These are phyloP conservation scores for Penicillium concentricum DNA, from an alignment of 2,329 filamentous ascomycete species.

Conservation along the genomic window DNA sequence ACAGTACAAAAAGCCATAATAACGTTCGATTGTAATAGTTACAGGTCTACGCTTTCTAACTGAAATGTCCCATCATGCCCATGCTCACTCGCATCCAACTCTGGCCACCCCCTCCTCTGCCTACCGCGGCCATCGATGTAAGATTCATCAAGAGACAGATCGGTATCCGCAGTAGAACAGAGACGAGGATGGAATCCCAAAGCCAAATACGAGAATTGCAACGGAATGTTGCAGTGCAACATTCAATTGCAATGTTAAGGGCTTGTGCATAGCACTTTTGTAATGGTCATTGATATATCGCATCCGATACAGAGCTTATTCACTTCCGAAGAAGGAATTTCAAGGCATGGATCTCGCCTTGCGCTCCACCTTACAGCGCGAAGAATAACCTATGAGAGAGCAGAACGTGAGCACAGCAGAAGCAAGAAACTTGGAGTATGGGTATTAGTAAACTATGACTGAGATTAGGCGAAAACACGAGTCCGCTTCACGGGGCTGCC, in stretches of 20 bases:
- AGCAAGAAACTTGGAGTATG: conserved; percentile 16
- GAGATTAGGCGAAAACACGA: conserved; percentile 35
- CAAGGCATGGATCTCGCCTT: conserved; percentile 54
- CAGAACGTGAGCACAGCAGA: conserved; percentile 3
- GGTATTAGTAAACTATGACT: conserved; percentile 35
- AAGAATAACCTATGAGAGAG: conserved; percentile 25
- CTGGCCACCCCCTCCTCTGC: conserved; percentile 5
- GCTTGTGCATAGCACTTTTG: conserved; percentile 10
- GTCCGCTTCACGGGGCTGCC: conserved; percentile 39
- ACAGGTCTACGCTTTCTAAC: background rate
- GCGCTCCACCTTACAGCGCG: conserved; percentile 55
- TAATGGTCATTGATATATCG: conserved; percentile 46
- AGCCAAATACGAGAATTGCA: conserved; percentile 12
- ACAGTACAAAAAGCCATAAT: background rate
- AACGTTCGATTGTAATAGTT: background rate
- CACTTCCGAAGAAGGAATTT: conserved; percentile 38
- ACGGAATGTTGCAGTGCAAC: background rate
- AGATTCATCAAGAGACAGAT: conserved; percentile 22
- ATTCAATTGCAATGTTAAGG: conserved; percentile 14
- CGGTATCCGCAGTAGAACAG: conserved; percentile 14
- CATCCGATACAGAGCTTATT: conserved; percentile 54
- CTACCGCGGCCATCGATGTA: conserved; percentile 16
- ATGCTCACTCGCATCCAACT: conserved; percentile 7
- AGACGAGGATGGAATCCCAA: conserved; percentile 10
- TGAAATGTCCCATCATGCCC: conserved; percentile 21